Base-by-base conservation (phyloP, 192 early-diverging fungal species). In the Geranomyces variabilis region DNA sequence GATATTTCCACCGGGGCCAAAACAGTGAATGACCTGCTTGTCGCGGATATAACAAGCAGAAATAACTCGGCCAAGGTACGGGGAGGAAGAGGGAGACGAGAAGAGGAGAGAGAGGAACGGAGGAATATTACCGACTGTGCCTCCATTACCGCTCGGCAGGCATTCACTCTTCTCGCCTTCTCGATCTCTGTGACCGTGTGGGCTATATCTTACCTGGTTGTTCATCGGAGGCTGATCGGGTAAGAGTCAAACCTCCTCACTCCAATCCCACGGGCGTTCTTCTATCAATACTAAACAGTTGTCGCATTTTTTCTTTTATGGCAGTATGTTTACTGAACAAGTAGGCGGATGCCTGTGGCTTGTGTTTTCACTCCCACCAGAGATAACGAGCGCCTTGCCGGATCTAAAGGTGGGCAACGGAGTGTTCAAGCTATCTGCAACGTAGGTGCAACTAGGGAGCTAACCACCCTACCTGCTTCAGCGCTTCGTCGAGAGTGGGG, bases 401-500 rank as follows among this genome's bases (percentile, higher is more conserved):
- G 68, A 70, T 60, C 57, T 70, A 36, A 70, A 70, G 68, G 68
- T 70, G 6, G 10, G 49, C 1, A 12, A n/a, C n/a, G n/a, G n/a
- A n/a, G n/a, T n/a, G n/a, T n/a, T n/a, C n/a, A n/a, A n/a, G n/a
- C n/a, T n/a, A n/a, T n/a, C n/a, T n/a, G n/a, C n/a, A n/a, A n/a
- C n/a, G n/a, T n/a, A n/a, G n/a, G n/a, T n/a, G n/a, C n/a, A n/a
- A n/a, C n/a, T n/a, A n/a, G n/a, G n/a, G n/a, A n/a, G n/a, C n/a
- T n/a, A 34, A 30, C 28, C 15, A 29, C 47, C 21, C 17, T 22
- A 10, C 17, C 12, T 68, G 24, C 22, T 34, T 19, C 43, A 70
- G 68, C 68, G 68, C n/a, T 70, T 59, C 34, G 43, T 70, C 36
- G 68, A 70, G 28, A 70, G 68, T 33, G 68, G 68, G 24, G 68